Percentiles rank a stretch among this genome's conserved stretches.
Conservation (phyloP, 1,284 basidiomycete genomes). For the Fomitopsis palustris region DNA sequence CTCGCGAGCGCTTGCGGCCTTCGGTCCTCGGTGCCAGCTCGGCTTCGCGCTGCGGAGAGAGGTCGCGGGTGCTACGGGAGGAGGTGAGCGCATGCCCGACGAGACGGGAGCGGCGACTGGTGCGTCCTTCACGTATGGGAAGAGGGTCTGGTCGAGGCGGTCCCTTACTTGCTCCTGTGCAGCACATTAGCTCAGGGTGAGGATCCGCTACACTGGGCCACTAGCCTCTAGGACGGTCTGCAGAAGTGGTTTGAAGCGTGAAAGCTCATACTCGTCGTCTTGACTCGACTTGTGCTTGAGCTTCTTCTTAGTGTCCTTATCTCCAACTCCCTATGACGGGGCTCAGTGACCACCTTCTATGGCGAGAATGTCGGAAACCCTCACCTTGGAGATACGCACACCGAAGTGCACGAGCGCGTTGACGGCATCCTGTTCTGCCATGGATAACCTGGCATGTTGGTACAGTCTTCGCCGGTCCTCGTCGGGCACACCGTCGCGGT, state of each 20-base stretch:
- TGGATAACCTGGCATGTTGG: slow-evolving; percentile 89
- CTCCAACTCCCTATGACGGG: slow-evolving; percentile 51
- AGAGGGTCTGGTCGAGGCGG: slow-evolving; percentile 75
- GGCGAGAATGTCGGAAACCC: neutral
- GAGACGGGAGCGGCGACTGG: slow-evolving; percentile 49
- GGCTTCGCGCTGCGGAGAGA: slow-evolving; percentile 85
- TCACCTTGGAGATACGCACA: slow-evolving; percentile 78
- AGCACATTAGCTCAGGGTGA: slow-evolving; percentile 1
- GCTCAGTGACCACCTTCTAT: neutral
- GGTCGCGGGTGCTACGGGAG: slow-evolving; percentile 39
- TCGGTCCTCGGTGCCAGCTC: slow-evolving; percentile 77
- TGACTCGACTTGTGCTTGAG: slow-evolving; percentile 71
- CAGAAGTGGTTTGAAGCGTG: slow-evolving; percentile 87
- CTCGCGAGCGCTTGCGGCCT: slow-evolving; percentile 43
- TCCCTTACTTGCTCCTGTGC: slow-evolving; percentile 76
- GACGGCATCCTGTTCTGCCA: slow-evolving; percentile 92
- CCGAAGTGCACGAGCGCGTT: slow-evolving; percentile 88
- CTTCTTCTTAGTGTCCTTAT: slow-evolving; percentile 76
- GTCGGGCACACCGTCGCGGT: slow-evolving; percentile 95
- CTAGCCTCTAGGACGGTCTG: slow-evolving; percentile 56
- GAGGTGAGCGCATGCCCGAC: slow-evolving; percentile 38
- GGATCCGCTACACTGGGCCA: slow-evolving; percentile 1
- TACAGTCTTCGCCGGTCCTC: slow-evolving; percentile 94
- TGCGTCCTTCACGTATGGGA: slow-evolving; percentile 90
- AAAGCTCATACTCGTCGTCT: slow-evolving; percentile 95